Percentiles rank a stretch among this genome's conserved stretches.
These are phyloP conservation scores for Suhomyces bolitotheri DNA, from an alignment of 1,139 yeast species.

Conservation along the genomic window DNA sequence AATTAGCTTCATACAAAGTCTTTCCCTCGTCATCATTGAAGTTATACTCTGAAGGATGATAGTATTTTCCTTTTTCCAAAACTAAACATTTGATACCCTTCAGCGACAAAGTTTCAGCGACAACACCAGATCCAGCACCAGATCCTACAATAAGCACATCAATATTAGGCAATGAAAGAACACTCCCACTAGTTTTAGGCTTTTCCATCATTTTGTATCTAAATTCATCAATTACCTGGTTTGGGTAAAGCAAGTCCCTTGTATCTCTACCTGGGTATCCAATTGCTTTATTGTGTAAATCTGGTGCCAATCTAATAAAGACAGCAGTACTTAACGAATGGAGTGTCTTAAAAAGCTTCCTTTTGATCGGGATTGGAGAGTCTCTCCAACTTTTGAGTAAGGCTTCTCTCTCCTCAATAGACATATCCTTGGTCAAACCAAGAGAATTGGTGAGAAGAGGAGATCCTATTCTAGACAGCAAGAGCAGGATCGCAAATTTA, in stretches of 20 bases:
- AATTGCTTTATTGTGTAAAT: conserved; percentile 36
- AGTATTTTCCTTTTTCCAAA: conserved; percentile 55
- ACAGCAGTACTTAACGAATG: conserved; percentile 25
- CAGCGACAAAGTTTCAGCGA: conserved; percentile 49
- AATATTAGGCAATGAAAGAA: conserved; percentile 38
- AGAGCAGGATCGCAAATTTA: conserved; percentile 15
- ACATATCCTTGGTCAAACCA: conserved; percentile 41
- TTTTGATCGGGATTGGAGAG: conserved; percentile 32
- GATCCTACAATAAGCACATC: conserved; percentile 57
- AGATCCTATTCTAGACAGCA: conserved; percentile 36
- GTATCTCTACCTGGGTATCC: conserved; percentile 38
- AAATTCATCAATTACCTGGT: conserved; percentile 27
- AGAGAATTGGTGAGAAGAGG: conserved; percentile 38
- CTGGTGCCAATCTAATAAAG: conserved; percentile 30
- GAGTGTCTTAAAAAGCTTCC: conserved; percentile 33
- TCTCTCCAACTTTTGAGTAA: conserved; percentile 41
- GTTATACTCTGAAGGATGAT: conserved; percentile 35
- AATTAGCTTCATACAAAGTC: conserved; percentile 44
- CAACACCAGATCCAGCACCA: conserved; percentile 62
- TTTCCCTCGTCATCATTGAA: conserved; percentile 43
- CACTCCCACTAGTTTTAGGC: conserved; percentile 32
- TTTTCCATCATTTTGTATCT: conserved; percentile 34
- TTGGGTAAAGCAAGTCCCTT: conserved; percentile 33
- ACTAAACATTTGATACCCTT: conserved; percentile 50
- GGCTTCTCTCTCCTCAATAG: conserved; percentile 28